Evolutionary conservation across 495 filamentous ascomycete species (phyloP), one percentile per base, ranked within the genome.

Genomic region (Hypoxylon perforatum): DNA sequence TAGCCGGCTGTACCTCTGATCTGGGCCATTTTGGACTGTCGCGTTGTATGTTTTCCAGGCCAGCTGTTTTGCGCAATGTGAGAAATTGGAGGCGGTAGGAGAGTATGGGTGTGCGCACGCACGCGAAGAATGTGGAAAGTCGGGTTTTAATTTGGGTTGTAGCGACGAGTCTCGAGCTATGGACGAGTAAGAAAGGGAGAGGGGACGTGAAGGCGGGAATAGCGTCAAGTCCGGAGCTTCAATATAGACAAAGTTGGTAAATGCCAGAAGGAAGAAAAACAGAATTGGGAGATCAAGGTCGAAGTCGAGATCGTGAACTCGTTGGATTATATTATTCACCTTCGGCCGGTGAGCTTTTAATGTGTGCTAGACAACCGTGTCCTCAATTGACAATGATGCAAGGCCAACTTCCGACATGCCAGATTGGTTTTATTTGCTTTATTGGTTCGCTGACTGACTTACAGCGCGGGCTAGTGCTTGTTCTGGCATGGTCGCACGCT

Each of bases 1-100:
- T 97, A 99, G 78, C 91, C 91, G 69, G 94, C 94, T 65, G 92
- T 96, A 77, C 94, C 95, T 84, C 94, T 87, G 79, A 98, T 95
- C 80, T 97, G 94, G 78, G 94, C 90, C 94, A 97, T 98, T 70
- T 62, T 60, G 25, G 28, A 30, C 48, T 46, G 30, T 56, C 54
- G 65, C 42, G 39, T 33, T 52, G 4, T 44, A 52, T 57, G 52
- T 66, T 28, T 47, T 62, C 62, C 66, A 68, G 46, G 47, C 61
- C 55, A 65, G 67, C 63, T 60, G 69, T 66, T 28, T 63, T 64
- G 38, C 50, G 65, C 61, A 48, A 42, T 23, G 21, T n/a, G 33
- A 17, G 55, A 46, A 6, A n/a, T 5, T 3, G 28, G 45, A 39
- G 51, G 41, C 51, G 33, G 25, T 36, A 19, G 22, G 22, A 17